Evolutionary conservation across 208 protist genomes (phyloP).

Genomic region (Phytomonas sp.): DNA sequence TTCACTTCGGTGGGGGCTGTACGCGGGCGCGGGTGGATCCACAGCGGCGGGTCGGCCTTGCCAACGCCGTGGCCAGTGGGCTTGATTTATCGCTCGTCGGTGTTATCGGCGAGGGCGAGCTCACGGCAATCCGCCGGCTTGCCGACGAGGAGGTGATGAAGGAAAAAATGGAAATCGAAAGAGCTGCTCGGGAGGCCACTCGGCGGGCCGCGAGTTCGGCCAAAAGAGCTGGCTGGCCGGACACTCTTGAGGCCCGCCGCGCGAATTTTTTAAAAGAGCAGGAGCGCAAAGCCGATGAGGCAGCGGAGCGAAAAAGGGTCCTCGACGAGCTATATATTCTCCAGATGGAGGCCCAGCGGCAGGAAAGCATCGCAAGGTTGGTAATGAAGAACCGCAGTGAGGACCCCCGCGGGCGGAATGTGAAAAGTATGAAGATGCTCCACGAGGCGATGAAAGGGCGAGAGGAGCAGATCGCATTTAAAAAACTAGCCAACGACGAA

Average conservation of each 20-base stretch:
- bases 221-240: conserved; percentile 44
- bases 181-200: conserved; percentile 23
- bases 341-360: conserved; percentile 53
- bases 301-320: conserved; percentile 38
- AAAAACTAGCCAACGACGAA: conserved; percentile 20
- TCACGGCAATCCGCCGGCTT: conserved; percentile 53
- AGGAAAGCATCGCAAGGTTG: conserved; percentile 28
- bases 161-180: conserved; percentile 8
- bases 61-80: conserved; percentile 77
- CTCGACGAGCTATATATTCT: conserved; percentile 49
- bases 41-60: conserved; percentile 52
- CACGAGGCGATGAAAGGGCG: conserved; percentile 52
- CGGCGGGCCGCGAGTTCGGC: conserved; percentile 36
- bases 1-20: not conserved
- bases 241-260: conserved; percentile 63
- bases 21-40: conserved; percentile 61
- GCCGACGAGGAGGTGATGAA: conserved; percentile 24
- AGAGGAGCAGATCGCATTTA: conserved; percentile 68
- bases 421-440: conserved; percentile 46
- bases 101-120: conserved; percentile 67
- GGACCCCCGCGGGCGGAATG: conserved; percentile 63
- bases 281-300: conserved; percentile 36
- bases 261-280: conserved; percentile 40
- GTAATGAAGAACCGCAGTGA: conserved; percentile 51
- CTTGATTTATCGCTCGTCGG: conserved; percentile 40